Percentiles rank a stretch among this genome's conserved stretches.
Conservation (phyloP, 495 filamentous ascomycete genomes). For the Tuber borchii region DNA sequence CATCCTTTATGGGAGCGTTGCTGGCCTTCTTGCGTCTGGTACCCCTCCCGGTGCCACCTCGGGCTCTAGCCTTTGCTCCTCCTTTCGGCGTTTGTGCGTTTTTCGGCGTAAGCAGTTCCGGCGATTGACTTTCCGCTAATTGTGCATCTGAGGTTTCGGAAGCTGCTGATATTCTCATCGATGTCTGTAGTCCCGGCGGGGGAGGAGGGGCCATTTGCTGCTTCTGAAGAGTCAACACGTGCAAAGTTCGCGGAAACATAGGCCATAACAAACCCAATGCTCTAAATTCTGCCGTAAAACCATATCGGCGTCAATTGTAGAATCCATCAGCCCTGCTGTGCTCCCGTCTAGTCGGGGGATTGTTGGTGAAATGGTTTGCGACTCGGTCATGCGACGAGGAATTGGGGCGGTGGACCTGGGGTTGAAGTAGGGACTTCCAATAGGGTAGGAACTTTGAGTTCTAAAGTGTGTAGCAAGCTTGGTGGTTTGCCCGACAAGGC, state of each 20-base stretch:
- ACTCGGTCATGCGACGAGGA: not conserved
- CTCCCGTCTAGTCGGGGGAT: not conserved
- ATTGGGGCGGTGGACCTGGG: not conserved
- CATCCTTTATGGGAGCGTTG: constrained; percentile 33
- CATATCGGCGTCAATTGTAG: constrained; percentile 24
- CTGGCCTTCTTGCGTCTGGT: constrained; percentile 28
- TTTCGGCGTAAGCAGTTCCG: constrained; percentile 17
- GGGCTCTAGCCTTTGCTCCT: constrained; percentile 5
- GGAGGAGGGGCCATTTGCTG: constrained; percentile 12
- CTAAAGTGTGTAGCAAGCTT: not conserved
- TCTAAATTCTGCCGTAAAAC: constrained; percentile 35
- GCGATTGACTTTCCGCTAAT: constrained; percentile 11
- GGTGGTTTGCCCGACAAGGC: not conserved
- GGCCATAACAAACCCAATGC: constrained; percentile 15
- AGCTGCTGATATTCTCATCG: constrained; percentile 6
- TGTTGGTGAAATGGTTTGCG: not conserved
- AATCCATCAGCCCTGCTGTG: not conserved
- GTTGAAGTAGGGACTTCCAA: not conserved
- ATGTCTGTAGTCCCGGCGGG: constrained; percentile 8
- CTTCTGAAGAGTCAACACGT: constrained; percentile 15
- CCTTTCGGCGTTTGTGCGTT: constrained; percentile 19
- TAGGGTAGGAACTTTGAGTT: not conserved
- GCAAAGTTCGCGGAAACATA: constrained; percentile 5
- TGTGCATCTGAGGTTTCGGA: not conserved
- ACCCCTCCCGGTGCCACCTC: constrained; percentile 17